A percentile compares a stretch with the other conserved stretches of the same genome.
These are phyloP conservation scores for Tricholoma matsutake DNA, from an alignment of 768 basidiomycete species.

Conservation along the genomic window DNA sequence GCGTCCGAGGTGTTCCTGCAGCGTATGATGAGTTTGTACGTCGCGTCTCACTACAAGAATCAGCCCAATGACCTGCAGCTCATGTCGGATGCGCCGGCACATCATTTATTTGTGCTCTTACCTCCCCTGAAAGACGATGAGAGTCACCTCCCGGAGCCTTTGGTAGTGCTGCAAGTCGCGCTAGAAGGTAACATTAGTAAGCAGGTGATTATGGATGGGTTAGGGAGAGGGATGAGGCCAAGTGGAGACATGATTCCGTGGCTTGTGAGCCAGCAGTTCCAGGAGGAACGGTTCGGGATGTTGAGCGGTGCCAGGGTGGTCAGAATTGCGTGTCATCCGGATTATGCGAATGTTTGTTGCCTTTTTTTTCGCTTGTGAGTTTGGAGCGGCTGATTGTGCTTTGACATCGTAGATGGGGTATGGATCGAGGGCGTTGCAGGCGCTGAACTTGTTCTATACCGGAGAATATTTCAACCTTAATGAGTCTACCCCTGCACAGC, in stretches of 20 bases:
- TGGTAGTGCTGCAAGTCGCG: constrained; percentile 95
- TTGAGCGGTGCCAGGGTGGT: constrained; percentile 91
- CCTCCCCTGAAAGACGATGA: constrained; percentile 92
- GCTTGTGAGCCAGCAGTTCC: constrained; percentile 92
- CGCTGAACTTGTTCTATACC: constrained; percentile 86
- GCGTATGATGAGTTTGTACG: constrained; percentile 97
- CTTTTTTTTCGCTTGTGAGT: not conserved
- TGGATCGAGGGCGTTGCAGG: constrained; percentile 83
- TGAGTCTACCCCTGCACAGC: constrained; percentile 54
- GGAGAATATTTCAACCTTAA: constrained; percentile 90
- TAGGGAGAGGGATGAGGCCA: constrained; percentile 78
- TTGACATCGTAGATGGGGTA: constrained; percentile 81
- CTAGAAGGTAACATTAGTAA: constrained; percentile 91
- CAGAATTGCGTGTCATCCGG: constrained; percentile 92
- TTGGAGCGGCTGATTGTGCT: constrained; percentile 7
- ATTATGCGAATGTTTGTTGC: constrained; percentile 78
- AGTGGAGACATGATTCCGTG: constrained; percentile 99
- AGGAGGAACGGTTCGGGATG: constrained; percentile 90
- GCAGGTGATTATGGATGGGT: constrained; percentile 79
- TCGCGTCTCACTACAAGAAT: constrained; percentile 98
- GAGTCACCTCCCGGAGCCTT: constrained; percentile 87
- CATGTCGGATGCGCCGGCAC: constrained; percentile 94
- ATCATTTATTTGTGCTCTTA: constrained; percentile 92
- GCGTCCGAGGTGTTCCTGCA: constrained; percentile 98
- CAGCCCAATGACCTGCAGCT: constrained; percentile 99